Evolutionary conservation across 2,329 filamentous ascomycete species (phyloP).

Genomic region (Penicillium sp.): DNA sequence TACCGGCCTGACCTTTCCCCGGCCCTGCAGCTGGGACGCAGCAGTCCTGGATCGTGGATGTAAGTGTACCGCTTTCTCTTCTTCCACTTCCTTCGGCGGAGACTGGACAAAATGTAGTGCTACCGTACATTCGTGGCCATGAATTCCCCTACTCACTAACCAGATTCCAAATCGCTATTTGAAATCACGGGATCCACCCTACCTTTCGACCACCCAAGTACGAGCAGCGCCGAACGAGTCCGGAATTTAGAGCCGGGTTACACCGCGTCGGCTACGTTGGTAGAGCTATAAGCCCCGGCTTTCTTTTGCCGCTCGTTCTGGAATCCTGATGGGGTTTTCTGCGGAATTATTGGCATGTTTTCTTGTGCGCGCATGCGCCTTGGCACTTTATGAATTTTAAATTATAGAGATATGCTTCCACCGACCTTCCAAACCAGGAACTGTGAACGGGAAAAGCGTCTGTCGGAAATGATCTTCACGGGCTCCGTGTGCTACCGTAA

Average conservation of each 20-base stretch:
- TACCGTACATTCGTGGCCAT: neutral
- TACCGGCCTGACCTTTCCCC: neutral
- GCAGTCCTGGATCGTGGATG: neutral
- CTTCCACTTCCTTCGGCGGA: neutral
- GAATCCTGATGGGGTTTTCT: neutral
- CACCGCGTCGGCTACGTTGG: neutral
- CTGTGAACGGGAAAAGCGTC: neutral
- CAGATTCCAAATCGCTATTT: neutral
- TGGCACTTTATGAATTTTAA: neutral
- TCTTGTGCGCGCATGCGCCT: neutral
- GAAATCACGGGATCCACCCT: neutral
- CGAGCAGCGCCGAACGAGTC: no score
- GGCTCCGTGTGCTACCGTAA: neutral
- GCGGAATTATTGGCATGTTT: constrained; percentile 3
- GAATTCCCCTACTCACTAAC: neutral
- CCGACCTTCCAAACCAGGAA: neutral
- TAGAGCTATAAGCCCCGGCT: neutral
- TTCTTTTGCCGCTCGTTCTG: neutral
- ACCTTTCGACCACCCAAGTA: no score
- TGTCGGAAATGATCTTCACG: neutral
- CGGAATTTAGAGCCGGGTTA: neutral
- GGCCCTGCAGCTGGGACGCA: neutral
- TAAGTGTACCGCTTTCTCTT: neutral
- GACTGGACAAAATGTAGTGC: neutral
- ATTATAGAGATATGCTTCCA: neutral